Evolutionary conservation across 805 yeast species (phyloP), one percentile per base, ranked within the genome.

Genomic region (Maudiozyma bulderi): DNA sequence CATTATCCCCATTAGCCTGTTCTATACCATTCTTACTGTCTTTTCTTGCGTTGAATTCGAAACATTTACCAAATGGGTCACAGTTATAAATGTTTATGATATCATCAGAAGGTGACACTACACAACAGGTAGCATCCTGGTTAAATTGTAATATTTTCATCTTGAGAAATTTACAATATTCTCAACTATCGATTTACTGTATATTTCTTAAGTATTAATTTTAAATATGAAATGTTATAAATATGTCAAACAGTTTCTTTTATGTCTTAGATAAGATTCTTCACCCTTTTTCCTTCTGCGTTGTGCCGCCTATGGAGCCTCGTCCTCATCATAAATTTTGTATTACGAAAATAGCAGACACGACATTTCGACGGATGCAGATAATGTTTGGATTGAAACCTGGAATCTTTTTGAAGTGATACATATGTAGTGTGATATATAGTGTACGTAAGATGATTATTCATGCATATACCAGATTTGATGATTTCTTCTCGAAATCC

Each of bases 81-180:
- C 96, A 89, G 60, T 86, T 86, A 73, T 77, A 91, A 44, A 91
- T 85, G 57, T 77, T 77, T 63, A 86, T 82, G 10, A 84, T 80
- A 41, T 71, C 70, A 41, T 75, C 74, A 6, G 83, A 74, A 1
- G 95, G 93, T 1, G 84, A 79, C 0, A 93, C 84, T 14, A 89
- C 74, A 66, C 96, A 87, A 39, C 66, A 61, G 74, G 74, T 75
- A 52, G 82, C 82, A 68, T 91, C 96, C 73, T 91, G 99, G 68
- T 93, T 91, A 76, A 90, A 89, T 64, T 82, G 73, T 71, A 85
- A 71, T 51, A 72, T 75, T 57, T 73, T 76, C 67, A 64, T 61
- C 14, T n/a, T 13, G 14, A 3, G 13, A 8, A n/a, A 15, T 2
- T 13, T n/a, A 3, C 9, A 15, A n/a, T 35, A n/a, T 13, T 35